A percentile compares a stretch with the other conserved stretches of the same genome.
Evolutionary conservation across 305 asterid species (phyloP).

Genomic region (Fraxinus dipetala): DNA sequence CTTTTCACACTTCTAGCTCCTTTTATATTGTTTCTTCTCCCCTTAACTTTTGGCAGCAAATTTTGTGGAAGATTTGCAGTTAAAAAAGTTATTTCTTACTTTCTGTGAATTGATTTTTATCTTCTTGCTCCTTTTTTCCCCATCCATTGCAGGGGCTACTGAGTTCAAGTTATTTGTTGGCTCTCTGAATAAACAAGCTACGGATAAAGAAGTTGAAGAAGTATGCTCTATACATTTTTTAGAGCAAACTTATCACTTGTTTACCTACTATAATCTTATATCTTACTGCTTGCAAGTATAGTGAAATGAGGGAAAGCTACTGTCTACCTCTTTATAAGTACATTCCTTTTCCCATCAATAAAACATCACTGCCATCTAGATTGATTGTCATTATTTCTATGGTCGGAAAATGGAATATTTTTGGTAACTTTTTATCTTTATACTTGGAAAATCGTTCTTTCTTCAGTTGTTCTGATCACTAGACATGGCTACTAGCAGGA

Average conservation of each 20-base stretch:
- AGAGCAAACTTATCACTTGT: constrained; percentile 14
- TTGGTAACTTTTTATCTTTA: background rate
- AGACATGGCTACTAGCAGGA: background rate
- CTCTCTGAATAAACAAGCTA: constrained; percentile 80
- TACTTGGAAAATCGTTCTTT: background rate
- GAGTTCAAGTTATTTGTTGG: constrained; percentile 95
- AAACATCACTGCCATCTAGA: background rate
- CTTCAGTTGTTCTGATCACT: background rate
- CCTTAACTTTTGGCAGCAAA: background rate
- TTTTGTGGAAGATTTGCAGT: background rate
- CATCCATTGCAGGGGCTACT: constrained; percentile 59
- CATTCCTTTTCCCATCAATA: background rate
- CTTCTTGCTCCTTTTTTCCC: constrained; percentile 22
- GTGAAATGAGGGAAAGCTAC: constrained; percentile 1
- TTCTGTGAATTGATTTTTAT: constrained; percentile 11
- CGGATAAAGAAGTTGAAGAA: constrained; percentile 92
- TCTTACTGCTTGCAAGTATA: background rate
- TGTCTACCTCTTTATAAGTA: constrained; percentile 5
- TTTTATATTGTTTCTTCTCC: constrained; percentile 8
- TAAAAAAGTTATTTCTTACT: background rate
- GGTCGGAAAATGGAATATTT: background rate
- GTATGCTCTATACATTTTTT: constrained; percentile 42
- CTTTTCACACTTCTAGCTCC: constrained; percentile 8
- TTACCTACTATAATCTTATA: constrained; percentile 9
- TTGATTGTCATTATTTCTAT: background rate